phyloP scores from a whole-genome alignment of 345 rosid species.

The Hibiscus tridactylites region DNA sequence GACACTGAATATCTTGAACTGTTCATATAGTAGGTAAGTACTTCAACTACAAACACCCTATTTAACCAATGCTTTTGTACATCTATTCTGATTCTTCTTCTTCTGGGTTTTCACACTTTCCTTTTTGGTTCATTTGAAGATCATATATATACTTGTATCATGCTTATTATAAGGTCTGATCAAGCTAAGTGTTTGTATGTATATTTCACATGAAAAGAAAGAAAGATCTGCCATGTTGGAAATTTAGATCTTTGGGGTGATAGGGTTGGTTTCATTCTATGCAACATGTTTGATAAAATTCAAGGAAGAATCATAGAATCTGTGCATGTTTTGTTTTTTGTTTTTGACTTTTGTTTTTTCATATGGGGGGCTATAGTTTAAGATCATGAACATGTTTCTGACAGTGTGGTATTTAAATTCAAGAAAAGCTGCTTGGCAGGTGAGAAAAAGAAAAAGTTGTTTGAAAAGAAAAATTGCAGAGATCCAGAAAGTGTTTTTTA shows the following conservation, averaged over 20 bases:
- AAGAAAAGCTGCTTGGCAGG: constrained; percentile 14
- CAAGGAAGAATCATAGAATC: constrained; percentile 3
- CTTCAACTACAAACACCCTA: not conserved
- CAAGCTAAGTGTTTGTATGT: not conserved
- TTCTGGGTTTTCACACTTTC: not conserved
- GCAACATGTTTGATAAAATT: constrained; percentile 7
- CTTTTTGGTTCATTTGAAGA: not conserved
- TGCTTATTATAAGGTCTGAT: not conserved
- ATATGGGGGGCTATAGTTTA: not conserved
- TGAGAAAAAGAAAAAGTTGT: constrained; percentile 2
- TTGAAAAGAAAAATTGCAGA: not conserved
- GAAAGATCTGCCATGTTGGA: not conserved
- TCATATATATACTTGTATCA: not conserved
- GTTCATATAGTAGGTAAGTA: constrained; percentile 1
- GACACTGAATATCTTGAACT: not conserved
- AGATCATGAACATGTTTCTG: constrained; percentile 9
- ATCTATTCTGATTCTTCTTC: not conserved
- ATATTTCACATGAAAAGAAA: not conserved
- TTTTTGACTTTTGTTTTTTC: not conserved
- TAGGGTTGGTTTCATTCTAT: not conserved
- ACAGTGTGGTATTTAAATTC: not conserved
- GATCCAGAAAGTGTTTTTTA: not conserved
- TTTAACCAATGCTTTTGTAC: not conserved
- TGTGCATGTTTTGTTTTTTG: constrained; percentile 7
- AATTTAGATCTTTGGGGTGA: not conserved